These are phyloP conservation scores for Symmetrospora coprosmae DNA, from an alignment of 768 basidiomycete species.

Conservation along the genomic window DNA sequence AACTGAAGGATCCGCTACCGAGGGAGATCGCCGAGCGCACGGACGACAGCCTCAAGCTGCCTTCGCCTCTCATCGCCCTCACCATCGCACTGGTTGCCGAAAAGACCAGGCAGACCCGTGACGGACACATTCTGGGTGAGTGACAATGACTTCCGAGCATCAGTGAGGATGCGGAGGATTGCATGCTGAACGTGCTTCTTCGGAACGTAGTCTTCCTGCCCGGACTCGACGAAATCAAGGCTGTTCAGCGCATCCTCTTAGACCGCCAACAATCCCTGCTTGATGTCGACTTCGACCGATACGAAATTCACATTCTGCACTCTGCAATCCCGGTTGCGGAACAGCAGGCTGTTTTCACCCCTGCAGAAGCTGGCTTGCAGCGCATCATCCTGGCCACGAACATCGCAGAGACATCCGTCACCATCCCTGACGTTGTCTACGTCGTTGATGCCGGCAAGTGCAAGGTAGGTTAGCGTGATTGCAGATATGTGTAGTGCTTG, in stretches of 20 bases:
- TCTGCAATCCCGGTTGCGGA: slow-evolving; percentile 76
- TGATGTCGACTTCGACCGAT: slow-evolving; percentile 51
- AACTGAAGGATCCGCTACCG: slow-evolving; percentile 43
- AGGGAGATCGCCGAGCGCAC: slow-evolving; percentile 28
- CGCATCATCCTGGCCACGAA: slow-evolving; percentile 86
- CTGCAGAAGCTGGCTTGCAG: slow-evolving; percentile 59
- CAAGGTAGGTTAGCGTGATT: slow-evolving; percentile 16
- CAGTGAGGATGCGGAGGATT: no score
- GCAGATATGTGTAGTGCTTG: no score
- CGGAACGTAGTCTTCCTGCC: slow-evolving; percentile 59
- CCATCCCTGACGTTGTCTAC: slow-evolving; percentile 53
- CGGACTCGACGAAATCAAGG: slow-evolving; percentile 81
- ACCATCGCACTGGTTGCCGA: slow-evolving; percentile 45
- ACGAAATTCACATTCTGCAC: slow-evolving; percentile 66
- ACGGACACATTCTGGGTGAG: slow-evolving; percentile 48
- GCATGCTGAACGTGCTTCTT: not conserved
- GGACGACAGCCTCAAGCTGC: slow-evolving; percentile 58
- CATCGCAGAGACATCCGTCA: slow-evolving; percentile 87
- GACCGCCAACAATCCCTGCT: slow-evolving; percentile 41
- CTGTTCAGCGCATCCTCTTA: slow-evolving; percentile 53
- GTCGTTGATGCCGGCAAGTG: slow-evolving; percentile 40
- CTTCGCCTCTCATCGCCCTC: slow-evolving; percentile 64
- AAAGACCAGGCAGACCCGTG: not conserved
- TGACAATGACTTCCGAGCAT: slow-evolving; percentile 34
- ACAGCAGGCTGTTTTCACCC: slow-evolving; percentile 77